A percentile compares a stretch with the other conserved stretches of the same genome.
Conservation (phyloP, 192 early-diverging fungal species). For the Powellomyces hirtus region DNA sequence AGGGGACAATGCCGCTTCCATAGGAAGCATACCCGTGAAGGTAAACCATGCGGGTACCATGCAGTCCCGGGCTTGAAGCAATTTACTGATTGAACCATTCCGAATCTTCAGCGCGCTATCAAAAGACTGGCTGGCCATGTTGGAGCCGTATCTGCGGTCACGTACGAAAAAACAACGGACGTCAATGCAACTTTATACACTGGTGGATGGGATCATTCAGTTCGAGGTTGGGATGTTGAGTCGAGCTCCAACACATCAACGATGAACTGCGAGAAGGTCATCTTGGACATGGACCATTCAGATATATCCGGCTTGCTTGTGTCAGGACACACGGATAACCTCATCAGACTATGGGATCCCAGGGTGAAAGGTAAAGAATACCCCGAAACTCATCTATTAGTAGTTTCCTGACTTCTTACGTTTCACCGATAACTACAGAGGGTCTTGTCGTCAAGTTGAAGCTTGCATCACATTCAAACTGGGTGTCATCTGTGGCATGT, state of each 20-base stretch:
- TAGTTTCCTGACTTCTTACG: too few relatives aligned
- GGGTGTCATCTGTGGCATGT: conserved; percentile 84
- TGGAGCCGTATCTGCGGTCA: conserved; percentile 71
- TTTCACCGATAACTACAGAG: conserved; percentile 58
- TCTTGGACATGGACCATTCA: conserved; percentile 75
- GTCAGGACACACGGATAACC: conserved; percentile 82
- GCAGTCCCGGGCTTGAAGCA: neutral
- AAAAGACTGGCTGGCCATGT: conserved; percentile 66
- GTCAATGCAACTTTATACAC: conserved; percentile 69
- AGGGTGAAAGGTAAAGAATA: conserved; percentile 56
- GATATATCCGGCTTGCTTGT: conserved; percentile 67
- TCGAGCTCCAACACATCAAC: conserved; percentile 68
- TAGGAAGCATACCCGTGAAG: conserved; percentile 14
- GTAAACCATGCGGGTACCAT: neutral
- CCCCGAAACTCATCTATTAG: neutral
- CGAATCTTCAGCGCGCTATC: conserved; percentile 8
- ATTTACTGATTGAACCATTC: neutral
- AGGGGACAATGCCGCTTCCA: conserved; percentile 38
- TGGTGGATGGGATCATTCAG: conserved; percentile 92
- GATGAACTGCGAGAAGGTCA: conserved; percentile 85
- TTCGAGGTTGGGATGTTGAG: conserved; percentile 88
- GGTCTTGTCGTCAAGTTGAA: conserved; percentile 72
- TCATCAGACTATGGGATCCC: conserved; percentile 89
- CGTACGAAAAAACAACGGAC: conserved; percentile 46
- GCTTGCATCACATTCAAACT: conserved; percentile 75